phyloP scores from a whole-genome alignment of 1,284 basidiomycete species.

The Somion occarium region DNA sequence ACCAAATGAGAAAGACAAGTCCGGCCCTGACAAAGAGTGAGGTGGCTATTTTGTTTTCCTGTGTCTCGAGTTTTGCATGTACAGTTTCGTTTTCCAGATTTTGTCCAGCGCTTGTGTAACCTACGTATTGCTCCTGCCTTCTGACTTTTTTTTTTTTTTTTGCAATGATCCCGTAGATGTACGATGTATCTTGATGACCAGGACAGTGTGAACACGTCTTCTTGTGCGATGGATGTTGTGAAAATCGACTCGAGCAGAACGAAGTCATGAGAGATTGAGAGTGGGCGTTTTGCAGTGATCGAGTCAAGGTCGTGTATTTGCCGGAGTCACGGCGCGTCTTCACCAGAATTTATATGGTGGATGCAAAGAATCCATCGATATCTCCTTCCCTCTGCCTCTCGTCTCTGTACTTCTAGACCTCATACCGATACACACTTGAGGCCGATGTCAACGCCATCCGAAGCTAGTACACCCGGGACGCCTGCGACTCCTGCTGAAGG shows the following conservation, averaged over 20 bases:
- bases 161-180: neutral
- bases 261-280: too few species aligned
- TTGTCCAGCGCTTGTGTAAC: neutral
- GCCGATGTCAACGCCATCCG: conserved; percentile 22
- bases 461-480: conserved; percentile 11
- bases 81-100: neutral
- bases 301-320: conserved; percentile 1
- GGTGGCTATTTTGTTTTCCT: neutral
- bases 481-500: conserved; percentile 12
- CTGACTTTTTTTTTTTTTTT: neutral
- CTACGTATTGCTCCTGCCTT: neutral
- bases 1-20: conserved; percentile 27
- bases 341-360: conserved; percentile 9
- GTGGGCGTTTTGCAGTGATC: neutral
- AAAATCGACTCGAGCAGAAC: too few species aligned
- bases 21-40: conserved; percentile 26
- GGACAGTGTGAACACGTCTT: too few species aligned
- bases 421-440: conserved; percentile 3
- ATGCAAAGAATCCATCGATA: conserved; percentile 29
- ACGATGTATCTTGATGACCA: too few species aligned
- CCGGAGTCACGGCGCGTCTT: conserved; percentile 4
- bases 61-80: neutral
- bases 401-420: conserved; percentile 2
- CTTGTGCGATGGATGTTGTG: too few species aligned
- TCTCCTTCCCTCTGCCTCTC: conserved; percentile 11